phyloP scores from a whole-genome alignment of 345 rosid species.

The Brassica nigra region DNA sequence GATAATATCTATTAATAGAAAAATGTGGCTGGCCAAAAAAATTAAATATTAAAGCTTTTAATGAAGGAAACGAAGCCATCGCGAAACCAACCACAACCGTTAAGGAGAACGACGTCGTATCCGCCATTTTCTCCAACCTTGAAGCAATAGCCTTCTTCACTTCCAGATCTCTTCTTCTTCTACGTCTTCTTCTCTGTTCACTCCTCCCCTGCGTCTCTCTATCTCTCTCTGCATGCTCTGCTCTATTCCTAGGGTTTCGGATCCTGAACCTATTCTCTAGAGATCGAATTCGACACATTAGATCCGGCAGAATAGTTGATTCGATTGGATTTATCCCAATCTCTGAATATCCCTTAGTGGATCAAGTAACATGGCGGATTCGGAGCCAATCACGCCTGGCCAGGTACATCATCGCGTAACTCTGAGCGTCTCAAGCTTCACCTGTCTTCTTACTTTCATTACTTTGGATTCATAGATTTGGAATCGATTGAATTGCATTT shows the following conservation, averaged over 20 bases:
- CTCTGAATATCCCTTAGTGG: constrained; percentile 36
- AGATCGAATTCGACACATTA: constrained; percentile 26
- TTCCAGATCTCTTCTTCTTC: constrained; percentile 37
- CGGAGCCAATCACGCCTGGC: constrained; percentile 78
- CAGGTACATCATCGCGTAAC: constrained; percentile 49
- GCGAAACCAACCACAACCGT: constrained; percentile 43
- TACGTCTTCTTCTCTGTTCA: constrained; percentile 6
- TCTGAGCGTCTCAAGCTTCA: not conserved
- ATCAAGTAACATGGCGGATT: constrained; percentile 59
- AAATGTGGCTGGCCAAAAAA: not conserved
- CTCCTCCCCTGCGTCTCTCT: constrained; percentile 1
- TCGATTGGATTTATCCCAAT: not conserved
- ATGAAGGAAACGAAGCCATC: constrained; percentile 1
- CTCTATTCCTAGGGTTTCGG: constrained; percentile 30
- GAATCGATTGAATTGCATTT: not conserved
- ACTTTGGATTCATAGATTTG: constrained; percentile 8
- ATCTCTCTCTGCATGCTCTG: constrained; percentile 2
- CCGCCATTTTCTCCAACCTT: constrained; percentile 58
- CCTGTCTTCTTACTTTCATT: constrained; percentile 1
- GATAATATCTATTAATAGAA: not conserved
- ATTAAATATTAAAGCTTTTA: not conserved
- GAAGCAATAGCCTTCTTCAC: constrained; percentile 65
- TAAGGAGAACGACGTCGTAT: constrained; percentile 57
- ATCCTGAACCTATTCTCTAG: constrained; percentile 32
- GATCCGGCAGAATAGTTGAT: constrained; percentile 8